Conservation (phyloP, 2,329 filamentous ascomycete species). For the Hymenotorrendiella dingleyae region DNA sequence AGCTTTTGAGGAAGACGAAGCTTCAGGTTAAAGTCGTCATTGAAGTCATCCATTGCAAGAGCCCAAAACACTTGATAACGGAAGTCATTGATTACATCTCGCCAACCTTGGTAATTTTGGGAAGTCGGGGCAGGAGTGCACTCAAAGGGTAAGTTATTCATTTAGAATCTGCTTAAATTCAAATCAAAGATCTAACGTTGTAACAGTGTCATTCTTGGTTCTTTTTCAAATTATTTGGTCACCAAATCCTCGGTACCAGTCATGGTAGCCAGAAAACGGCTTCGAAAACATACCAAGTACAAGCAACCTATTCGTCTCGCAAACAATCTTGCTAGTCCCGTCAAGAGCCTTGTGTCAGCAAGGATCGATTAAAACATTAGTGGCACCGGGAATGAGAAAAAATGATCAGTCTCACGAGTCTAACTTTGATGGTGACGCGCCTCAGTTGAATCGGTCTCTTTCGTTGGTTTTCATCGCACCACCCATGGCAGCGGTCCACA, state of each 20-base stretch:
- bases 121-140: conserved; percentile 83
- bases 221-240: conserved; percentile 95
- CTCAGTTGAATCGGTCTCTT: too few species aligned
- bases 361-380: conserved; percentile 59
- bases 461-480: too few species aligned
- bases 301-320: conserved; percentile 67
- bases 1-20: conserved; percentile 80
- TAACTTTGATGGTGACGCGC: too few species aligned
- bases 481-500: too few species aligned
- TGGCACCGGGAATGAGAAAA: too few species aligned
- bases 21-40: conserved; percentile 90
- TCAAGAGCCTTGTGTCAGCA: conserved; percentile 61
- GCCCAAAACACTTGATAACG: conserved; percentile 89
- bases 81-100: conserved; percentile 93
- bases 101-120: conserved; percentile 88
- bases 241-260: conserved; percentile 95
- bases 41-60: conserved; percentile 98
- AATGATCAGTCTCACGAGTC: too few species aligned
- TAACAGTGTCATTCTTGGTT: conserved; percentile 82
- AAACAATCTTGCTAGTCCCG: conserved; percentile 73
- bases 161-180: too few species aligned
- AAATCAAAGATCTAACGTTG: conserved; percentile 11
- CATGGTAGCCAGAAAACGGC: conserved; percentile 91
- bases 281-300: conserved; percentile 81
- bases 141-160: conserved; percentile 72